Evolutionary conservation across 1,284 basidiomycete species (phyloP), one percentile per base, ranked within the genome.

Genomic region (Ceratobasidium sp.): DNA sequence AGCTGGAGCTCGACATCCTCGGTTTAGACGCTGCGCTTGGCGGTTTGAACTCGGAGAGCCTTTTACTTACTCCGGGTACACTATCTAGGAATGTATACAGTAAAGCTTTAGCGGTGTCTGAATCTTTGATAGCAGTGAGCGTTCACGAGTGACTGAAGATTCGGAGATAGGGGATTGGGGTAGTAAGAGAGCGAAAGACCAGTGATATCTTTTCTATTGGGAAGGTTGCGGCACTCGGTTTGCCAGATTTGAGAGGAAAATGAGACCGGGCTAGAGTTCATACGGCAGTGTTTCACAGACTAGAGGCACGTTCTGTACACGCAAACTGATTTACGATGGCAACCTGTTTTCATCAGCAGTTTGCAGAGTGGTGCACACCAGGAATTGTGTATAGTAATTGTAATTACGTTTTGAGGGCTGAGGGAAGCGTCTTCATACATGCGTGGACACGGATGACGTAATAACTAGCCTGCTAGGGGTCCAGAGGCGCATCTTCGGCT

Each of bases 221-320:
- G 82, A 98, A 98, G 18, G 93, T 93, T 3, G 85, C 82, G n/a
- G 91, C 86, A 79, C 97, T 97, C 30, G 97, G 97, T 81, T 92
- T 92, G 52, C 91, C 91, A 0, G 90, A 89, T n/a, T 94, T n/a
- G n/a, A 87, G 73, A 97, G 85, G 18, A 94, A 96, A 71, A 98
- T 90, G 75, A 97, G 82, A 2, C 92, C 93, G 0, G 94, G 93
- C 1, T 82, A 85, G 23, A 82, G 81, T 81, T 98, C 96, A 53
- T 94, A 84, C 0, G 90, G 92, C 77, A 91, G 87, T 36, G 97
- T 85, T 0, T 83, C 82, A 58, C 86, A 83, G 74, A 88, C 86
- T 82, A 28, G 26, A 18, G 3, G 50, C 18, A 12, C 3, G 12
- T 32, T 45, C 1, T 34, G 34, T 46, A 18, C 28, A 9, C 28